Evolutionary conservation across 495 filamentous ascomycete genomes (phyloP), one percentile per base, ranked within the genome.

Genomic region (Hypoxylon cercidicola): DNA sequence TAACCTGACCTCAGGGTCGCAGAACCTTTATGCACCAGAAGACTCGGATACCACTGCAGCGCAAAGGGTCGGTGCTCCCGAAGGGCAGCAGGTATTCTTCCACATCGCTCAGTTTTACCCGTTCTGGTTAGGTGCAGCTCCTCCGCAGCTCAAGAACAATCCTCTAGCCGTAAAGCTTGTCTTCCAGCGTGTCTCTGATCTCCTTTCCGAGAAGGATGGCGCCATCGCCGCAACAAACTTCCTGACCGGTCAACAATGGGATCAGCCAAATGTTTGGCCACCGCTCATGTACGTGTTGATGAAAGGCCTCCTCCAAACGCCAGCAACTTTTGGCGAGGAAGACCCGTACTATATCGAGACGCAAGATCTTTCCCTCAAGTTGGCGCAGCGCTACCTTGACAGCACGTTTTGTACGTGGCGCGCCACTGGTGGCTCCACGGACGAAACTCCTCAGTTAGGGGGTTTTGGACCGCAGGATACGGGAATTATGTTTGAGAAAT

Each of bases 191-290:
- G 74, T 83, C 20, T 64, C 66, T 0, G 39, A 57, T 55, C 63
- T 75, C 21, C 72, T 82, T 28, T 66, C 76, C 10, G 62, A 67
- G 25, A 77, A 77, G 45, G 64, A 64, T 3, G 81, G 81, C 51
- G 79, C 66, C 41, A 76, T 82, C 28, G 75, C 80, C 5, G 76
- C 79, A 8, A 80, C 80, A 19, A 83, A 80, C 61, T 72, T 76
- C 32, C 23, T 52, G 15, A 80, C 81, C 0, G 79, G 81, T 35
- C 81, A 83, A 71, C 81, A 83, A 56, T 83, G 81, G 81, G 81
- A 83, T 66, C 71, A 83, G 55, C 80, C 81, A 4, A 82, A 78
- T 43, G 81, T 83, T n/a, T 83, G 81, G 81, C 81, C 81, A 13
- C 77, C 77, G 15, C 69, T 81, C 23, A 74, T 75, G 72, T 78